Evolutionary conservation across 805 yeast genomes (phyloP).

Genomic region (Metschnikowia shivogae): DNA sequence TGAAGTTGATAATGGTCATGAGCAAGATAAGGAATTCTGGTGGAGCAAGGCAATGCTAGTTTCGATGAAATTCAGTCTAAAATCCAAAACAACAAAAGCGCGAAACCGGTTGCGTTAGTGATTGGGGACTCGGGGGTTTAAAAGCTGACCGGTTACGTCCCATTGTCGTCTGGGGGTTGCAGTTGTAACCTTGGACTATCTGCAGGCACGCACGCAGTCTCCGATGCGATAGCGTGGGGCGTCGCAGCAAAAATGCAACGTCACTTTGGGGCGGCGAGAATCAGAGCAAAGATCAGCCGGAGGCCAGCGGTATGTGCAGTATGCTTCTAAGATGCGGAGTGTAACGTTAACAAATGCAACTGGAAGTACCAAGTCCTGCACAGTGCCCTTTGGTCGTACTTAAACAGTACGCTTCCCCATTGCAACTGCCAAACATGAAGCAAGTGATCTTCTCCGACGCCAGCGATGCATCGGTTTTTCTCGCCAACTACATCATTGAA

Average conservation of each 20-base stretch:
- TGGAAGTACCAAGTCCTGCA: not conserved
- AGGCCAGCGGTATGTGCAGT: not conserved
- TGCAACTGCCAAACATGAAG: constrained; percentile 6
- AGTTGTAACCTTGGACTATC: constrained; percentile 5
- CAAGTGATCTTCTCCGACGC: constrained; percentile 28
- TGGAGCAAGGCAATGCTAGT: no score
- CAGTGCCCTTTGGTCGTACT: not conserved
- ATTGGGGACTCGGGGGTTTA: not conserved
- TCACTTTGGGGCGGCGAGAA: constrained; percentile 5
- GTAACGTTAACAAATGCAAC: not conserved
- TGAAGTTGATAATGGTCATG: constrained; percentile 26
- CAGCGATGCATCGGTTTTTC: constrained; percentile 39
- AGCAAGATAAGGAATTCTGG: not conserved
- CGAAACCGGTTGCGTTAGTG: not conserved
- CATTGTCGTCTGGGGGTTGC: constrained; percentile 5
- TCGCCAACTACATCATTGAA: constrained; percentile 44
- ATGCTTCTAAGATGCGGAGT: not conserved
- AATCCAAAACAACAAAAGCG: no score
- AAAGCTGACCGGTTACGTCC: not conserved
- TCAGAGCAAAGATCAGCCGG: not conserved
- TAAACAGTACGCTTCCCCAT: not conserved
- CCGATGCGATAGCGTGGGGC: not conserved
- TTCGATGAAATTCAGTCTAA: no score
- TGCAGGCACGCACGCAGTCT: constrained; percentile 2
- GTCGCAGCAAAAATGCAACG: constrained; percentile 11